phyloP scores from a whole-genome alignment of 164 flowering plant genomes.

The Tetrastigma voinierianum region DNA sequence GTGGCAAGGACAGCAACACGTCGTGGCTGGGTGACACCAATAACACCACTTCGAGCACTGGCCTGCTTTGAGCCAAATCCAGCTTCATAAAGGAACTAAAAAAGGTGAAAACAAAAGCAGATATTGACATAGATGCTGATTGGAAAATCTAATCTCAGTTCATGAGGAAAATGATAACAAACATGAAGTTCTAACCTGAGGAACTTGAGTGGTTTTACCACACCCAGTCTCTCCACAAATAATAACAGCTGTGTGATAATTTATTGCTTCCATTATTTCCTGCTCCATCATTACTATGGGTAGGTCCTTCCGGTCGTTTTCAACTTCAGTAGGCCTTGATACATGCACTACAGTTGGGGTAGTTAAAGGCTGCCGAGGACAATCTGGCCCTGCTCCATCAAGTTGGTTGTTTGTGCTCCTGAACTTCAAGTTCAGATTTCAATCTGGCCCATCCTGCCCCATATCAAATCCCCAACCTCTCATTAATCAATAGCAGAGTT shows the following conservation, averaged over 20 bases:
- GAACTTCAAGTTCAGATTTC: conserved; percentile 10
- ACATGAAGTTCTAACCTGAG: conserved; percentile 57
- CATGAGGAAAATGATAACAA: background rate
- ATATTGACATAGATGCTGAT: conserved; percentile 1
- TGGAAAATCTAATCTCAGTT: background rate
- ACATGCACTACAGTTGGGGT: conserved; percentile 68
- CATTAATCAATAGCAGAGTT: conserved; percentile 1
- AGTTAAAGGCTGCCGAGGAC: conserved; percentile 13
- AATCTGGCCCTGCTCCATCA: too few species aligned
- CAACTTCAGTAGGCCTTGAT: conserved; percentile 74
- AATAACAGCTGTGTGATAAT: conserved; percentile 61
- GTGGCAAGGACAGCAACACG: conserved; percentile 98
- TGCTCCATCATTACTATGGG: conserved; percentile 99
- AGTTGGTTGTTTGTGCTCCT: conserved; percentile 9
- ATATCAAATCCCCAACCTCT: conserved; percentile 2
- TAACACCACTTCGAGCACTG: conserved; percentile 51
- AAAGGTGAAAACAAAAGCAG: conserved; percentile 12
- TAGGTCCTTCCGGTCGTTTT: conserved; percentile 63
- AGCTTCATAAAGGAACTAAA: conserved; percentile 96
- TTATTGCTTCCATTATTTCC: conserved; percentile 96
- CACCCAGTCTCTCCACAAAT: conserved; percentile 97
- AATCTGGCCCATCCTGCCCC: conserved; percentile 33
- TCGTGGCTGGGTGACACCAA: conserved; percentile 96
- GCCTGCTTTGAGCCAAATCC: conserved; percentile 71
- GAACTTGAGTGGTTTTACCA: conserved; percentile 96